Percentiles rank a stretch among this genome's conserved stretches.
Conservation (phyloP, 306 rosid genomes). For the Dryas octopetala region DNA sequence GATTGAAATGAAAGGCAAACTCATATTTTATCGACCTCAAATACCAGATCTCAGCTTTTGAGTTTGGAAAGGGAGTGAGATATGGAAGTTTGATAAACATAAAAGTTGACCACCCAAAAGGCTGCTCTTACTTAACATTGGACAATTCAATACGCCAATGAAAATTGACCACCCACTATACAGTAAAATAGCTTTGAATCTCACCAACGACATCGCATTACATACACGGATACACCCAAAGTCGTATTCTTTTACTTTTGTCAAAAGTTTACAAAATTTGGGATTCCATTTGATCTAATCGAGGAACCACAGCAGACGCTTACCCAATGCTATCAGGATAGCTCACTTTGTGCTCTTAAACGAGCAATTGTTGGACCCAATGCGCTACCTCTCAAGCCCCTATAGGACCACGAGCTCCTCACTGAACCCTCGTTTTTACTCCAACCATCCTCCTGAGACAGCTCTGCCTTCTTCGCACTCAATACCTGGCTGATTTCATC, state of each 20-base stretch:
- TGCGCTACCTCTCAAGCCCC: conserved; percentile 78
- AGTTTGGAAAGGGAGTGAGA: not conserved
- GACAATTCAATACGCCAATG: not conserved
- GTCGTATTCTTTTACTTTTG: not conserved
- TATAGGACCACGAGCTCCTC: conserved; percentile 56
- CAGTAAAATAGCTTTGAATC: not conserved
- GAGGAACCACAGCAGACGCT: not conserved
- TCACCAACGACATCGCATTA: not conserved
- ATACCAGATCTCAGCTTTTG: too few species aligned
- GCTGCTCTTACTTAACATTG: too few species aligned
- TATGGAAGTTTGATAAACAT: not conserved
- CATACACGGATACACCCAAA: not conserved
- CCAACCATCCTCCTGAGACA: conserved; percentile 57
- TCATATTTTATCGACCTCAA: not conserved
- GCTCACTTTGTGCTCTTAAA: conserved; percentile 64
- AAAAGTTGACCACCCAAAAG: too few species aligned
- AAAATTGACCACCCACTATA: not conserved
- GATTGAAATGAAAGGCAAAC: not conserved
- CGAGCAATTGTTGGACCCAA: conserved; percentile 80
- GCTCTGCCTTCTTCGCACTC: conserved; percentile 69
- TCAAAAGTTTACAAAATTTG: conserved; percentile 7
- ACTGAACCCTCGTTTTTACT: conserved; percentile 47
- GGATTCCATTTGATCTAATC: not conserved
- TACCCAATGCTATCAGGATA: conserved; percentile 13
- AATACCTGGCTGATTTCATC: conserved; percentile 71